Base-by-base conservation (phyloP, 345 rosid species). In the Eucalyptus urophylla region DNA sequence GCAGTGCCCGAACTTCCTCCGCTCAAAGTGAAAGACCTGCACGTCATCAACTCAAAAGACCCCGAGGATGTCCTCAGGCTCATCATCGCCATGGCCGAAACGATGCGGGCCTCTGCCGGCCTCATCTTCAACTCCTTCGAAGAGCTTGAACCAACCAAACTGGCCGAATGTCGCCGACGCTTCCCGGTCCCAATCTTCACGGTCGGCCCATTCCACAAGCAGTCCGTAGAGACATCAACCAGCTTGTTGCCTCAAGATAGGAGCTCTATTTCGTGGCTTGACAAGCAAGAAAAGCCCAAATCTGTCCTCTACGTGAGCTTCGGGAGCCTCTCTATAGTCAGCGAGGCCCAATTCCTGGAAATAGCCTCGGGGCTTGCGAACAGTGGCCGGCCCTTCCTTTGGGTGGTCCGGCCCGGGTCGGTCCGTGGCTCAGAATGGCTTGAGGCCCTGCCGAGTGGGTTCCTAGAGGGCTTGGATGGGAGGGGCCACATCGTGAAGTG, bases 281-380 rank as follows among this genome's bases (percentile, higher is more conserved):
- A 92, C 86, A 91, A 92, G 49, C 93, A 92, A 87, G 91, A 80
- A 11, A 40, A 76, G 15, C 88, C 81, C 5, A 89, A 87, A 86
- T 91, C 94, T 8, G 93, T 91, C n/a, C 49, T 93, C 33, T 94
- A 93, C n/a, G 93, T 91, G 25, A 91, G 94, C 89, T 93, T 92
- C 76, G 94, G 95, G 44, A 94, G 94, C 53, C 29, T 92, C 43
- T 92, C 91, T 8, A 33, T 80, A 3, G 37, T 94, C 22, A 80
- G 86, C 4, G 86, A 89, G 43, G 53, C 44, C 2, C 89, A 93
- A 25, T 87, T 87, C 88, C 83, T 87, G 37, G 88, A 87, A 49
- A 87, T 87, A 33, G 81, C 81, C 11, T 47, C 56, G 85, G 88
- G 83, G 37, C 51, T 87, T 10, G 88, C 53, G 15, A 87, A 87